These are phyloP conservation scores for Sporothrix phasma DNA, from an alignment of 2,329 filamentous ascomycete genomes.

Conservation along the genomic window DNA sequence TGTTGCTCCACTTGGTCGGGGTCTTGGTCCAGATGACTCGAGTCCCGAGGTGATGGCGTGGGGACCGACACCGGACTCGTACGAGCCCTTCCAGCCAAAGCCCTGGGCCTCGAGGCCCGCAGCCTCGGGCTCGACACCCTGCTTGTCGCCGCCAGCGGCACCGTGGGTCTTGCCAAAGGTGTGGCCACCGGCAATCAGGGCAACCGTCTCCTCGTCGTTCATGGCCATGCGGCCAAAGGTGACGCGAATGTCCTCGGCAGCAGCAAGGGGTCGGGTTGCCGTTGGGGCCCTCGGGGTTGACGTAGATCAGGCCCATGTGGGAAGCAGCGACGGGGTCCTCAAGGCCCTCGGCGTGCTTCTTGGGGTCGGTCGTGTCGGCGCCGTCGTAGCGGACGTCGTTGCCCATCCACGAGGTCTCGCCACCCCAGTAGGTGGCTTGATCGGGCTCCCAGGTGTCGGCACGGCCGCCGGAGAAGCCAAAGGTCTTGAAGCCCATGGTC, in stretches of 20 bases:
- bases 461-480: slow-evolving; percentile 65
- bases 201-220: slow-evolving; percentile 74
- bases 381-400: slow-evolving; percentile 60
- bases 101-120: slow-evolving; percentile 57
- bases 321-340: slow-evolving; percentile 58
- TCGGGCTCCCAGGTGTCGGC: slow-evolving; percentile 66
- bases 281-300: slow-evolving; percentile 71
- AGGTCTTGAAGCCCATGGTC: slow-evolving; percentile 63
- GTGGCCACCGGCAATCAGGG: slow-evolving; percentile 69
- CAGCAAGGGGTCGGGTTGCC: slow-evolving; percentile 60
- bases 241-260: slow-evolving; percentile 61
- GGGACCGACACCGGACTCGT: slow-evolving; percentile 56
- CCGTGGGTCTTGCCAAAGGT: slow-evolving; percentile 75
- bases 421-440: slow-evolving; percentile 68
- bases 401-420: slow-evolving; percentile 63
- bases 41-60: slow-evolving; percentile 67
- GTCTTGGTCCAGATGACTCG: slow-evolving; percentile 73
- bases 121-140: slow-evolving; percentile 57
- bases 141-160: slow-evolving; percentile 52
- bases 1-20: slow-evolving; percentile 65
- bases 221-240: slow-evolving; percentile 75
- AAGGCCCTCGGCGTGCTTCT: slow-evolving; percentile 46
- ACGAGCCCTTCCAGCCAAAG: slow-evolving; percentile 60
- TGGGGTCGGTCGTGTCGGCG: slow-evolving; percentile 32
- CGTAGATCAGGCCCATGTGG: slow-evolving; percentile 72